Percentiles rank a stretch among this genome's conserved stretches.
These are phyloP conservation scores for Ceratopteris richardii DNA, from an alignment of 75 land plant genomes.

Conservation along the genomic window DNA sequence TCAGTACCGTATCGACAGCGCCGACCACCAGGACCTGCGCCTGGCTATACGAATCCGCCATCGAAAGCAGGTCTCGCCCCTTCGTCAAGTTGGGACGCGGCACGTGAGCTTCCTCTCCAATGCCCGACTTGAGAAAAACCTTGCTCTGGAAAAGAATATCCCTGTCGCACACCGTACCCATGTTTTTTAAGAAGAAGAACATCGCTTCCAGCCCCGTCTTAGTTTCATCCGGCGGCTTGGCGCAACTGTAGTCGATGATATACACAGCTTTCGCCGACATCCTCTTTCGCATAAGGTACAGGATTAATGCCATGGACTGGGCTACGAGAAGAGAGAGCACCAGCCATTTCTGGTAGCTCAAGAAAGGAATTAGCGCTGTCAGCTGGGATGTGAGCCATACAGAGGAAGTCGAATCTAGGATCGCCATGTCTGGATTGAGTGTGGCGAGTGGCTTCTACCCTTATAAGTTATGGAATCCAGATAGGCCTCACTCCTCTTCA, in stretches of 20 bases:
- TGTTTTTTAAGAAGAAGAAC: neutral
- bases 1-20: neutral
- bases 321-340: too few species aligned
- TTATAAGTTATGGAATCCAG: too few species aligned
- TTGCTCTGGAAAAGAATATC: neutral
- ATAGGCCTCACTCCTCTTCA: too few species aligned
- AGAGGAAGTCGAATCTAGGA: too few species aligned
- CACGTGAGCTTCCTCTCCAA: neutral
- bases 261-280: too few species aligned
- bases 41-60: neutral
- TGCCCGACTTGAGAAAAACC: neutral
- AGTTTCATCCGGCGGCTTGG: slow-evolving; percentile 11
- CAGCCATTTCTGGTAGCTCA: too few species aligned
- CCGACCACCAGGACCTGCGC: neutral
- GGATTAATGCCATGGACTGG: too few species aligned
- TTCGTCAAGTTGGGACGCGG: neutral
- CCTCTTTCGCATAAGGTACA: too few species aligned
- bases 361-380: too few species aligned
- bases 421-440: too few species aligned
- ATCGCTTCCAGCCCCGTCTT: neutral
- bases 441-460: too few species aligned
- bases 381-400: too few species aligned
- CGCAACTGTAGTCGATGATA: slow-evolving; percentile 22
- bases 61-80: neutral
- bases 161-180: neutral